These are phyloP conservation scores for Harringtonia aguacate DNA, from an alignment of 2,329 filamentous ascomycete species.

Conservation along the genomic window DNA sequence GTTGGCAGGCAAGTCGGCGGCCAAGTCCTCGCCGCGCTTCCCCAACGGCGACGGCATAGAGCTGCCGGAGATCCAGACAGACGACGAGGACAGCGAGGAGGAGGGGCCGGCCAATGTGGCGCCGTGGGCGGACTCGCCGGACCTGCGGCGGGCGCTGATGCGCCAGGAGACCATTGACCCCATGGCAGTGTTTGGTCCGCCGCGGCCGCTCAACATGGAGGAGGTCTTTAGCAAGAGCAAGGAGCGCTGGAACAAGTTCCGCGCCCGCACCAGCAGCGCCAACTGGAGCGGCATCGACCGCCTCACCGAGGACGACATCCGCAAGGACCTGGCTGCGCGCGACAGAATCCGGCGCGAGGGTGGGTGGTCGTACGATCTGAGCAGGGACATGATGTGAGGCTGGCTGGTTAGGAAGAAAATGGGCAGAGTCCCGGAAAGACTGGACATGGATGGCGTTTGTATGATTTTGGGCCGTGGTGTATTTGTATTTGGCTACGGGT, in stretches of 20 bases:
- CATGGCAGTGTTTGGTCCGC: constrained; percentile 76
- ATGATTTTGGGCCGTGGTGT: background rate
- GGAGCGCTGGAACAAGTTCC: constrained; percentile 76
- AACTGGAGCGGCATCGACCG: constrained; percentile 81
- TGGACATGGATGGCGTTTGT: background rate
- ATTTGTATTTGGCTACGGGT: background rate
- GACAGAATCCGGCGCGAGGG: constrained; percentile 74
- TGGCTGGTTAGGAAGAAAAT: too few species aligned
- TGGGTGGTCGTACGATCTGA: constrained; percentile 66
- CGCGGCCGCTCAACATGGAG: constrained; percentile 84
- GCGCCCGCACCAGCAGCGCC: constrained; percentile 83
- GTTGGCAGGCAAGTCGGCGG: constrained; percentile 47
- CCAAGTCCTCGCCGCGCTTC: constrained; percentile 70
- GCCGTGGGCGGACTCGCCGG: constrained; percentile 81
- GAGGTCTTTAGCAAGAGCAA: constrained; percentile 90
- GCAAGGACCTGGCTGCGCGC: constrained; percentile 66
- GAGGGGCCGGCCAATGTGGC: constrained; percentile 50
- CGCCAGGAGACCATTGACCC: constrained; percentile 81
- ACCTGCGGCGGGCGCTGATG: constrained; percentile 63
- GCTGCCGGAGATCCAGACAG: constrained; percentile 89
- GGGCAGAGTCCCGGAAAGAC: too few species aligned
- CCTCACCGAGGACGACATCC: constrained; percentile 80
- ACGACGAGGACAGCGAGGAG: constrained; percentile 63
- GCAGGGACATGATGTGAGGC: constrained; percentile 31
- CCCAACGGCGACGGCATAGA: constrained; percentile 84